Evolutionary conservation across 148 eudicot species (phyloP).

Genomic region (Fallopia convolvulus): DNA sequence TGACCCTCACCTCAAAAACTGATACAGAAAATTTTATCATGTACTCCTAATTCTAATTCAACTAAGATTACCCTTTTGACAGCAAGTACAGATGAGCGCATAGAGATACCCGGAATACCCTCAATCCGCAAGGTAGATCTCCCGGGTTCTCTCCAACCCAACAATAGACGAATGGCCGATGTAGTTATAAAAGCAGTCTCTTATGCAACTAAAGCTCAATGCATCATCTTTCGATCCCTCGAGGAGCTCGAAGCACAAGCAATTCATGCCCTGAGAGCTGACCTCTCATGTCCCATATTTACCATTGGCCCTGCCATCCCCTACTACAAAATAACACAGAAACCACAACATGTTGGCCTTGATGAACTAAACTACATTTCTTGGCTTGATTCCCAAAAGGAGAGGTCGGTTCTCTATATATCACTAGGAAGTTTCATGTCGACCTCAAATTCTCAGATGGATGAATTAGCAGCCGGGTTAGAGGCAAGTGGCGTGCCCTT

Average conservation of each 20-base stretch:
- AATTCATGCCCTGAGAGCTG: neutral
- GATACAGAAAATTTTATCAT: too few relatives aligned
- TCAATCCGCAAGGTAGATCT: neutral
- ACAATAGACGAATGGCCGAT: neutral
- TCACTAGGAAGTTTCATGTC: conserved; percentile 33
- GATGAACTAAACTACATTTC: conserved; percentile 1
- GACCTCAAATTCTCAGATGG: conserved; percentile 26
- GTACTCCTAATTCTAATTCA: too few relatives aligned
- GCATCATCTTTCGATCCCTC: neutral
- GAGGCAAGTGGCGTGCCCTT: conserved; percentile 19
- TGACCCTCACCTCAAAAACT: too few relatives aligned
- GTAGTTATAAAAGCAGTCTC: neutral
- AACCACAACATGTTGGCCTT: neutral
- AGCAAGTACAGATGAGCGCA: neutral
- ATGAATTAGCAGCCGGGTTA: conserved; percentile 27
- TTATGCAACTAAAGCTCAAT: conserved; percentile 5
- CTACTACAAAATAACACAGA: neutral
- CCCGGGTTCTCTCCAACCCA: neutral
- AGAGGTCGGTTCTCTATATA: conserved; percentile 25
- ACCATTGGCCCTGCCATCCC: conserved; percentile 3
- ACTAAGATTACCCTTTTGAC: neutral
- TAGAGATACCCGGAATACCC: neutral
- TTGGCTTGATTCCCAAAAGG: conserved; percentile 32
- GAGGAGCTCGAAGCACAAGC: neutral
- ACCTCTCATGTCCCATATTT: neutral